phyloP scores from a whole-genome alignment of 805 yeast species.

The Ogataea populi-albae region DNA sequence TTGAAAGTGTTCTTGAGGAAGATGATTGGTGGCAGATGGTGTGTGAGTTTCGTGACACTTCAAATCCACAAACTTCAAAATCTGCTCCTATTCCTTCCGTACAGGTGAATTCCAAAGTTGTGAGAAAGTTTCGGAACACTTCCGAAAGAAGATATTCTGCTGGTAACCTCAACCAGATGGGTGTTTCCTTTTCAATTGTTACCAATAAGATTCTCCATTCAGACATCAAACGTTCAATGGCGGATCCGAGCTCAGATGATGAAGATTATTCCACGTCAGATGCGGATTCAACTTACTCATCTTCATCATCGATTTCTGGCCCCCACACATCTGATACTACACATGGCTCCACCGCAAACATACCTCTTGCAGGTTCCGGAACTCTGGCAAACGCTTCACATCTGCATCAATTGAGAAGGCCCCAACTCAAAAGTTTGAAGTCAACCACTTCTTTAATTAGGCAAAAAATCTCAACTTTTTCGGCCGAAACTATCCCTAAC shows the following conservation, averaged over 20 bases:
- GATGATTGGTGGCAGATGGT: slow-evolving; percentile 88
- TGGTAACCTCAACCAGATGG: slow-evolving; percentile 69
- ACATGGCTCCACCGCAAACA: neutral
- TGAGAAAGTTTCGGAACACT: slow-evolving; percentile 29
- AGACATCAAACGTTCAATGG: slow-evolving; percentile 26
- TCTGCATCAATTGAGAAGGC: slow-evolving; percentile 21
- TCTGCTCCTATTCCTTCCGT: slow-evolving; percentile 14
- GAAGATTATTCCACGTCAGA: slow-evolving; percentile 24
- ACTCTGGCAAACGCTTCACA: slow-evolving; percentile 9
- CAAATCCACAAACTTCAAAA: neutral
- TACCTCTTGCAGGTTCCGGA: neutral
- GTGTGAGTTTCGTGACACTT: slow-evolving; percentile 47
- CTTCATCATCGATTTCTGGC: slow-evolving; percentile 17
- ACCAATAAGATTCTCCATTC: slow-evolving; percentile 47
- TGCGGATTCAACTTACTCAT: slow-evolving; percentile 23
- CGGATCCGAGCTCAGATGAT: slow-evolving; percentile 26
- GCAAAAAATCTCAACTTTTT: slow-evolving; percentile 32
- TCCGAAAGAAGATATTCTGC: slow-evolving; percentile 46
- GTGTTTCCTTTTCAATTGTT: slow-evolving; percentile 76
- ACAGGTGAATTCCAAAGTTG: slow-evolving; percentile 24
- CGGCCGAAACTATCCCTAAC: slow-evolving; percentile 69
- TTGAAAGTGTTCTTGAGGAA: slow-evolving; percentile 49
- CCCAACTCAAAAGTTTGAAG: slow-evolving; percentile 20
- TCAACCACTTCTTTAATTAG: slow-evolving; percentile 21
- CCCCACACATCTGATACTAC: slow-evolving; percentile 1